Conservation (phyloP, 2,329 filamentous ascomycete genomes). For the Neofusicoccum laricinum region DNA sequence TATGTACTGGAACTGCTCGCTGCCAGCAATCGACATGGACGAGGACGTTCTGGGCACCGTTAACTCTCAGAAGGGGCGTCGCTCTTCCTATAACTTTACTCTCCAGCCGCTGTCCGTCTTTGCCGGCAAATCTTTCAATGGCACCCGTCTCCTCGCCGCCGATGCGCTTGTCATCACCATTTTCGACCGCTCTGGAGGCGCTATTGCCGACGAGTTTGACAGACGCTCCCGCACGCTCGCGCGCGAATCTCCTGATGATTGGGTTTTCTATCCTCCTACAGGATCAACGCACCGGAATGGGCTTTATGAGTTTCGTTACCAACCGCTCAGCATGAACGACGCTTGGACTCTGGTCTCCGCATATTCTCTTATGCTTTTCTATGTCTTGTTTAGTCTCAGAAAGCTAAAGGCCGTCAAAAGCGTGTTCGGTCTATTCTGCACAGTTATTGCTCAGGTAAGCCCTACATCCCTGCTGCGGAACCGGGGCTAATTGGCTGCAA, state of each 20-base stretch:
- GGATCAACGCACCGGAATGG: conserved; percentile 55
- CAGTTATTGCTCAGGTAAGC: conserved; percentile 62
- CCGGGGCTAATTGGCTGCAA: conserved; percentile 6
- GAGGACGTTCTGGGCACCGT: conserved; percentile 65
- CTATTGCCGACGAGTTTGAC: conserved; percentile 65
- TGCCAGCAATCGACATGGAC: conserved; percentile 59
- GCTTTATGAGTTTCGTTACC: conserved; percentile 76
- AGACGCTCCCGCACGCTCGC: conserved; percentile 55
- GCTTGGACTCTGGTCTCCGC: conserved; percentile 62
- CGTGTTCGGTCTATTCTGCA: conserved; percentile 67
- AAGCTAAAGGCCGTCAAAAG: conserved; percentile 74
- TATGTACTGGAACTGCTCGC: conserved; percentile 72
- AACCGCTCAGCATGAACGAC: conserved; percentile 67
- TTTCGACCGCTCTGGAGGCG: conserved; percentile 65
- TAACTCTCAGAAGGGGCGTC: conserved; percentile 60
- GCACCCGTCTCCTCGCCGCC: conserved; percentile 64
- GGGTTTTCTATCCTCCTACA: conserved; percentile 64
- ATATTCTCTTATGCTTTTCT: conserved; percentile 62
- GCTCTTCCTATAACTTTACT: conserved; percentile 69
- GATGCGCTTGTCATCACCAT: conserved; percentile 78
- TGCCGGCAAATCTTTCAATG: conserved; percentile 73
- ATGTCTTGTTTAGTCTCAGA: conserved; percentile 65
- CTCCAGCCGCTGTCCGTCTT: conserved; percentile 77
- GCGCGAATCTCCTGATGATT: conserved; percentile 49
- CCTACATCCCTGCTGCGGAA: neutral